Percentiles rank a stretch among this genome's conserved stretches.
Evolutionary conservation across 352 stramenopile species (phyloP).

Genomic region (Pythium grandisporangium): DNA sequence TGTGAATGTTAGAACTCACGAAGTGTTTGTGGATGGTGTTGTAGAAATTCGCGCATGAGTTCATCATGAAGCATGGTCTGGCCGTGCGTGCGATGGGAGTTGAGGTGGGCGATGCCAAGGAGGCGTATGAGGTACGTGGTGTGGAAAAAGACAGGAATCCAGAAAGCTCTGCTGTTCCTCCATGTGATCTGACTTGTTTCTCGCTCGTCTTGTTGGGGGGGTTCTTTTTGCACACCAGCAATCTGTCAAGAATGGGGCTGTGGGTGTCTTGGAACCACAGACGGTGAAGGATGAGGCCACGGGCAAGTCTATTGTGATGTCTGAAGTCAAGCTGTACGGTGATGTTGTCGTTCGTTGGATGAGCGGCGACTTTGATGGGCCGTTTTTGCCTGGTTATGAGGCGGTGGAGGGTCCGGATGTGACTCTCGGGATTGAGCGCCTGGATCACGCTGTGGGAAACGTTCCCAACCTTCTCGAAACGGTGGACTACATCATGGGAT

Average conservation of each 20-base stretch:
- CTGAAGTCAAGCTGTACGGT: constrained; percentile 83
- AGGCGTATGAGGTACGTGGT: constrained; percentile 51
- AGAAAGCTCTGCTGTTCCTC: too few species aligned
- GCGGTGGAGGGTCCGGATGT: constrained; percentile 34
- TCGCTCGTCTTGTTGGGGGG: too few species aligned
- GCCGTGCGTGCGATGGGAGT: constrained; percentile 76
- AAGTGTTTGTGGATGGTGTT: background rate
- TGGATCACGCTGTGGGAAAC: constrained; percentile 89
- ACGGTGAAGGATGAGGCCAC: constrained; percentile 46
- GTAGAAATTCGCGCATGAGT: constrained; percentile 54
- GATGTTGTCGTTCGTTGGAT: constrained; percentile 85
- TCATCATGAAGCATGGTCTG: constrained; percentile 76
- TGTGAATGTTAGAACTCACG: too few species aligned
- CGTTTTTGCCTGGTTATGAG: constrained; percentile 78
- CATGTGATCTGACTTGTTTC: too few species aligned
- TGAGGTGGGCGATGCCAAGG: constrained; percentile 59
- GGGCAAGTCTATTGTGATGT: constrained; percentile 44
- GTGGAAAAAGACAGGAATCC: background rate
- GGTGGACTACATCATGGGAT: constrained; percentile 72
- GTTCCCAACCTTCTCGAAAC: constrained; percentile 84
- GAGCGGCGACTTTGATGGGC: constrained; percentile 61
- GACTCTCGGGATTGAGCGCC: constrained; percentile 71
- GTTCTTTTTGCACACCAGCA: background rate
- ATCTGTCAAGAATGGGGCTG: constrained; percentile 63
- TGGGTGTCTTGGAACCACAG: constrained; percentile 44